Conservation (phyloP, 129 eudicot genomes). For the Pseudognaphalium luteoalbum region DNA sequence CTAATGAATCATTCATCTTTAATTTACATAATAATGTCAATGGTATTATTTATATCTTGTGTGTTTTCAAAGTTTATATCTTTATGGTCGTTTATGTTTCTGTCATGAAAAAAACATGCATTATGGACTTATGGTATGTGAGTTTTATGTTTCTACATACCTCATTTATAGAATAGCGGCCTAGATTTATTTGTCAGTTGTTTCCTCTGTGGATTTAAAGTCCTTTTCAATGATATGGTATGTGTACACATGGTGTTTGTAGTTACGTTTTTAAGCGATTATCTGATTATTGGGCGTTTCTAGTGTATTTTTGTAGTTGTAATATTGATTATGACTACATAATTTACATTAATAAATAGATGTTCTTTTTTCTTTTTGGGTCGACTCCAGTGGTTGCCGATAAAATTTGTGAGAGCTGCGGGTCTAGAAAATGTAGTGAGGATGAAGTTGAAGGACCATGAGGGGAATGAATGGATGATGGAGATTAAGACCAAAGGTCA, state of each 20-base stretch:
- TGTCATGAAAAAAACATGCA: too few relatives aligned
- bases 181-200: too few relatives aligned
- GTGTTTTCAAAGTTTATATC: too few relatives aligned
- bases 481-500: not conserved
- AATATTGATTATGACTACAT: too few relatives aligned
- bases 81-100: too few relatives aligned
- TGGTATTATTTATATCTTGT: not conserved
- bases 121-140: too few relatives aligned
- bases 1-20: not conserved
- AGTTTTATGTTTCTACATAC: too few relatives aligned
- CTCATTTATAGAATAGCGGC: too few relatives aligned
- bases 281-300: not conserved
- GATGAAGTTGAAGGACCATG: constrained; percentile 14
- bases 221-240: not conserved
- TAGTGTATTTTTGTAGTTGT: not conserved
- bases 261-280: too few relatives aligned
- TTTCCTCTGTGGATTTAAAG: too few relatives aligned
- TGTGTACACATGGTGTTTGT: not conserved
- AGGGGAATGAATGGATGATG: constrained; percentile 27
- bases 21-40: not conserved
- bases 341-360: too few relatives aligned
- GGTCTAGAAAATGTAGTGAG: constrained; percentile 7
- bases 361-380: not conserved
- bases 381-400: constrained; percentile 22
- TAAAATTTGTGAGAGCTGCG: constrained; percentile 23